Base-by-base conservation (phyloP, 2,329 filamentous ascomycete genomes). In the Cryphonectria radicalis region DNA sequence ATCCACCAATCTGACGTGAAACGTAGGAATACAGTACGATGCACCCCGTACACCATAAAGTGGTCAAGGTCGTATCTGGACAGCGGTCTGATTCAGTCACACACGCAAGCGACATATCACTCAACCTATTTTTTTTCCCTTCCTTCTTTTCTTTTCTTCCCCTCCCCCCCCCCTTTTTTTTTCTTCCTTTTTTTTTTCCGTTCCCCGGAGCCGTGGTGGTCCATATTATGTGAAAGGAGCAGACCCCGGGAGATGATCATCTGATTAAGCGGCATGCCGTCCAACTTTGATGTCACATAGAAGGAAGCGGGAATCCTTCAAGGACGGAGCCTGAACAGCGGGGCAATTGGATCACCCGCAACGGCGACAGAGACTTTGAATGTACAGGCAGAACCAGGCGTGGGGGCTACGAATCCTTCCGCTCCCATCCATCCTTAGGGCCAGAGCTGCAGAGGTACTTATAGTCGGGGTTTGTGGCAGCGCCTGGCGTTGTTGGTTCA, bases 51-150 rank as follows among this genome's bases (percentile, higher is more conserved):
- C 25, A 19, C 55, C 55, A 32, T 14, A 59, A 32, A 19, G 28
- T 28, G 55, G 25, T 32, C 55, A 32, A 32, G 25, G 55, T 59
- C 55, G 55, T 59, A 59, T 59, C 35, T 32, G 13, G 55, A 19
- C 55, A 59, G 55, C 55, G 25, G 25, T 59, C 55, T 59, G 55
- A 59, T 59, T 59, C 55, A 59, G 11, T 59, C 55, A 59, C 55
- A 28, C 53, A 14, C 53, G n/a, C 53, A 57, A 32, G 53, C 25
- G 53, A 50, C 43, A 19, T 19, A 22, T 50, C 43, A 50, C 43
- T 22, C 8, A 50, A 50, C 2, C 22, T 50, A n/a, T 19, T 13
- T 19, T 46, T 19, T 46, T 7, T 19, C 14, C 4, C 3, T 32
- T 32, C 32, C 0, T 40, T 40, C 37, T 40, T 40, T 40, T 40